phyloP scores from a whole-genome alignment of 257 asterid genomes.

The Petrea volubilis region DNA sequence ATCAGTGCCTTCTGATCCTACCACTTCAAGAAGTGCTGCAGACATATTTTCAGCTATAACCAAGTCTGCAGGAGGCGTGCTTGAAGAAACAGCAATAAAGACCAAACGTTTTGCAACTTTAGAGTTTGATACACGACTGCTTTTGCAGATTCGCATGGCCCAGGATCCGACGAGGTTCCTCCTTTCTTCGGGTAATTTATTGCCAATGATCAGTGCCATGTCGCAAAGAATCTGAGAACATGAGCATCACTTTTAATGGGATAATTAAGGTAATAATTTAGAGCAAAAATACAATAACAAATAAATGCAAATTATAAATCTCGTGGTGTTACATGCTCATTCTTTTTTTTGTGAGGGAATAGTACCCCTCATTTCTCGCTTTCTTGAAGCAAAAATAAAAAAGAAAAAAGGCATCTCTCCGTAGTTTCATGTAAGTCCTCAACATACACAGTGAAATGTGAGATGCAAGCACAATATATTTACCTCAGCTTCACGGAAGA shows the following conservation, averaged over 20 bases:
- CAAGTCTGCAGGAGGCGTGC: constrained; percentile 64
- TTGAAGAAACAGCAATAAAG: constrained; percentile 51
- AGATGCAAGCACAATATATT: constrained; percentile 20
- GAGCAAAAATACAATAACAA: no score
- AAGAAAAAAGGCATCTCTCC: background rate
- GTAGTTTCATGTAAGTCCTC: background rate
- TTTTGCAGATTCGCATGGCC: constrained; percentile 56
- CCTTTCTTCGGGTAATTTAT: constrained; percentile 51
- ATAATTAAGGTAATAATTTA: constrained; percentile 2
- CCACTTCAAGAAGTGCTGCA: constrained; percentile 55
- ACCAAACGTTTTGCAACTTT: constrained; percentile 64
- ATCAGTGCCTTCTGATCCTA: constrained; percentile 48
- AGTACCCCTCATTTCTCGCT: no score
- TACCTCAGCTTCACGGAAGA: constrained; percentile 84
- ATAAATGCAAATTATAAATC: no score
- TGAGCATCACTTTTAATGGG: background rate
- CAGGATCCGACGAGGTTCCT: constrained; percentile 60
- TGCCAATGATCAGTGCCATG: constrained; percentile 58
- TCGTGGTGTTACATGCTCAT: no score
- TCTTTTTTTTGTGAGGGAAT: no score
- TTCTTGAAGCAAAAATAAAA: no score
- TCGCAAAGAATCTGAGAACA: constrained; percentile 57
- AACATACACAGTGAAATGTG: background rate
- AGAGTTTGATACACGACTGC: constrained; percentile 45
- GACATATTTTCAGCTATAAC: constrained; percentile 56